phyloP scores from a whole-genome alignment of 345 rosid genomes.

The Aegle marmelos region DNA sequence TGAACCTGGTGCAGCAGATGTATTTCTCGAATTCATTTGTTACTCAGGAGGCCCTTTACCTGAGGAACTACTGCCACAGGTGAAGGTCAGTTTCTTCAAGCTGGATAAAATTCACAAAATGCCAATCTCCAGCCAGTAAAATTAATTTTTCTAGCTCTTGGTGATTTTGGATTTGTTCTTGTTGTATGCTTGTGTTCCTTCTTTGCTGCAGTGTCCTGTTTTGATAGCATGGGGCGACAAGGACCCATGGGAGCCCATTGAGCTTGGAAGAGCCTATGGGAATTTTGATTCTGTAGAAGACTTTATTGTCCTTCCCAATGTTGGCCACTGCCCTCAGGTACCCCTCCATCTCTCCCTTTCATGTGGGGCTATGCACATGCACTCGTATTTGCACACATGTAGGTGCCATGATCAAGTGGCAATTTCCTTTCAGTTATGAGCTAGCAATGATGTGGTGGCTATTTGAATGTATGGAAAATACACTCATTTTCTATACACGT shows the following conservation, averaged over 20 bases:
- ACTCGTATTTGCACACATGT: neutral
- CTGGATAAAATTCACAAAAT: neutral
- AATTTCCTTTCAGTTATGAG: neutral
- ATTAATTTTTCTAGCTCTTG: too few species aligned
- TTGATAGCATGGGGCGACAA: slow-evolving; percentile 91
- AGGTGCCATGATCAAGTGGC: too few species aligned
- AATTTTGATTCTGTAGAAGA: slow-evolving; percentile 69
- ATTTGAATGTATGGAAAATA: neutral
- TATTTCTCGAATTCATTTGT: slow-evolving; percentile 88
- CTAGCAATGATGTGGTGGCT: neutral
- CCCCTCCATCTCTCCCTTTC: slow-evolving; percentile 18
- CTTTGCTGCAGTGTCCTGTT: slow-evolving; percentile 65
- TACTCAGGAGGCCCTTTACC: slow-evolving; percentile 92
- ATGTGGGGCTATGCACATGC: neutral
- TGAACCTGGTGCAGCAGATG: slow-evolving; percentile 83
- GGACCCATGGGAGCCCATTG: slow-evolving; percentile 94
- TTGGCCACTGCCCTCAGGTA: slow-evolving; percentile 97
- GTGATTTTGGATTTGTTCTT: neutral
- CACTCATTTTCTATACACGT: neutral
- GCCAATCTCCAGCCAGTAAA: too few species aligned
- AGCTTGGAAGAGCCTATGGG: slow-evolving; percentile 65
- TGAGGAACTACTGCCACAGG: slow-evolving; percentile 77
- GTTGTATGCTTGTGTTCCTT: neutral
- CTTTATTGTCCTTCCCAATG: slow-evolving; percentile 65
- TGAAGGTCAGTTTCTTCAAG: slow-evolving; percentile 46